Conservation (phyloP, 2,329 filamentous ascomycete genomes). For the Clonostachys chloroleuca region DNA sequence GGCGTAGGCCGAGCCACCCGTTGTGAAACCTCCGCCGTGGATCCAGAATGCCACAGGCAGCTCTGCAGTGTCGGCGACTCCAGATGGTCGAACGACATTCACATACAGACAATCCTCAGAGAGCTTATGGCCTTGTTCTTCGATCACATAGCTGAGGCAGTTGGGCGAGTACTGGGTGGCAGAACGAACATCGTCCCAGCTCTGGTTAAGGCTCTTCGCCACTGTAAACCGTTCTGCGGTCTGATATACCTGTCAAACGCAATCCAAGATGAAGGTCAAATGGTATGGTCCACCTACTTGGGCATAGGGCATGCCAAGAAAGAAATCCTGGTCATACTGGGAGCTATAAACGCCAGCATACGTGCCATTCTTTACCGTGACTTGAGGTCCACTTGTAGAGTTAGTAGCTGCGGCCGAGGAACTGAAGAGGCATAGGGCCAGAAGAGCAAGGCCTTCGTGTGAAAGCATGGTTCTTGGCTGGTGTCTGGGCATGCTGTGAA, state of each 20-base stretch:
- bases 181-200: slow-evolving; percentile 14
- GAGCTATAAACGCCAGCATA: slow-evolving; percentile 44
- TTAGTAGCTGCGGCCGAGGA: too few species aligned
- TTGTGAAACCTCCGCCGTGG: slow-evolving; percentile 29
- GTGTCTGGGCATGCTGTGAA: too few species aligned
- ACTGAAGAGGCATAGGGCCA: too few species aligned
- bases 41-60: slow-evolving; percentile 32
- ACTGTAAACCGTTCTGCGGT: too few species aligned
- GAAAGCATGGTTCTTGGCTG: too few species aligned
- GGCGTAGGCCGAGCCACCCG: slow-evolving; percentile 21
- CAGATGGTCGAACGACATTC: slow-evolving; percentile 28
- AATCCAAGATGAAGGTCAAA: too few species aligned
- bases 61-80: slow-evolving; percentile 22
- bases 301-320: slow-evolving; percentile 51
- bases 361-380: slow-evolving; percentile 59
- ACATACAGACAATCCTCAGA: slow-evolving; percentile 30
- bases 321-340: slow-evolving; percentile 49
- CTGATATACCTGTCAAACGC: too few species aligned
- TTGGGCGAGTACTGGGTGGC: too few species aligned
- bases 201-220: too few species aligned
- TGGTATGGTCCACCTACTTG: slow-evolving; percentile 14
- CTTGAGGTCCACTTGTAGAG: not conserved
- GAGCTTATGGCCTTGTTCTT: too few species aligned
- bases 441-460: too few species aligned
- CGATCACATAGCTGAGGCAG: too few species aligned